These are phyloP conservation scores for Plenodomus tracheiphilus DNA, from an alignment of 2,329 filamentous ascomycete species.

Conservation along the genomic window DNA sequence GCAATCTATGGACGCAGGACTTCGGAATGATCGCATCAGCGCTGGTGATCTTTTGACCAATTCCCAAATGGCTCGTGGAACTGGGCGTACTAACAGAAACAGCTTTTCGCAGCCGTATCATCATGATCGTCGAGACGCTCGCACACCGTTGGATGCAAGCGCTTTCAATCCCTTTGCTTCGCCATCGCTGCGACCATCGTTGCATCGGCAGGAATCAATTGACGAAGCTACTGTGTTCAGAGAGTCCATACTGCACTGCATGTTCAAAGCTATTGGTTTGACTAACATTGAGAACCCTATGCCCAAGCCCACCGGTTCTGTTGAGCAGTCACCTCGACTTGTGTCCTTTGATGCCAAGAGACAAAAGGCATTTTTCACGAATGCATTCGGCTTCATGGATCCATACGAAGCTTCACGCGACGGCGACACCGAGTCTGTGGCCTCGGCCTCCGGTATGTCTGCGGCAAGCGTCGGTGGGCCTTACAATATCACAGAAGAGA, in stretches of 20 bases:
- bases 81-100: conserved; percentile 52
- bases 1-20: conserved; percentile 15
- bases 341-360: conserved; percentile 81
- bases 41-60: conserved; percentile 78
- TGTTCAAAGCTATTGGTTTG: conserved; percentile 90
- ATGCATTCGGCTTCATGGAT: conserved; percentile 91
- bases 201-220: conserved; percentile 76
- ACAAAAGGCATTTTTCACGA: conserved; percentile 78
- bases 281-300: conserved; percentile 68
- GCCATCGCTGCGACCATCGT: conserved; percentile 35
- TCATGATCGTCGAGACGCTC: conserved; percentile 46
- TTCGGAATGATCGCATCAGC: conserved; percentile 39
- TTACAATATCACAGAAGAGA: conserved; percentile 73
- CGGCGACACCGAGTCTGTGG: conserved; percentile 83
- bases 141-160: conserved; percentile 51
- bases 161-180: conserved; percentile 48
- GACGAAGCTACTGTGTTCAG: conserved; percentile 90
- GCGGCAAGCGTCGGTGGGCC: conserved; percentile 60
- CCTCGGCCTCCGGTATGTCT: conserved; percentile 54
- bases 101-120: conserved; percentile 56
- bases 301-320: conserved; percentile 66
- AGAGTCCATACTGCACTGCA: conserved; percentile 88
- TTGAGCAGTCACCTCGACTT: conserved; percentile 81
- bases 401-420: conserved; percentile 77
- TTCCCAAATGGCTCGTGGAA: conserved; percentile 68